phyloP scores from a whole-genome alignment of 805 yeast genomes.

The Wickerhamiella occidentalis region DNA sequence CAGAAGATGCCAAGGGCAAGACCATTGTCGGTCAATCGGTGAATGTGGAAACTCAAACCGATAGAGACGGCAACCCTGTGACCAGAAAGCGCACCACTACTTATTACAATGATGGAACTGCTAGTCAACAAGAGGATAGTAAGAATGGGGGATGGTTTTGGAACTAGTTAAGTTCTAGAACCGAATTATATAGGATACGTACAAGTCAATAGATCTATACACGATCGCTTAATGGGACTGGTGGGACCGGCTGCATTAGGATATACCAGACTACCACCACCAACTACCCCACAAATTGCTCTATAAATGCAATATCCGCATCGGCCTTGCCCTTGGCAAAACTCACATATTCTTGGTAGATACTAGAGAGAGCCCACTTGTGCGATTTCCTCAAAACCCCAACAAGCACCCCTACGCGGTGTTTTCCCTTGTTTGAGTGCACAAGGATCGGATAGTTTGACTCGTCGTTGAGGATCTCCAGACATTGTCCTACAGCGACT shows the following conservation, averaged over 20 bases:
- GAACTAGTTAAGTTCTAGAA: too few relatives aligned
- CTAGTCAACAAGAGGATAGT: constrained; percentile 14
- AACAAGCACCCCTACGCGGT: constrained; percentile 85
- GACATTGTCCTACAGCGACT: constrained; percentile 37
- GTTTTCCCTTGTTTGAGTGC: constrained; percentile 96
- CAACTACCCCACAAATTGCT: constrained; percentile 40
- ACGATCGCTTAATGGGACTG: too few relatives aligned
- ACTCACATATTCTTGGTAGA: constrained; percentile 84
- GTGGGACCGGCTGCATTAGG: too few relatives aligned
- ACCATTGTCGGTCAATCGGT: constrained; percentile 18
- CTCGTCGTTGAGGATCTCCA: constrained; percentile 27
- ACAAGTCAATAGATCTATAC: too few relatives aligned
- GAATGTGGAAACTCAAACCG: constrained; percentile 21
- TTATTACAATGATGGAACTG: constrained; percentile 27
- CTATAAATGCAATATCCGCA: constrained; percentile 70
- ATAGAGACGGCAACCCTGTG: constrained; percentile 24
- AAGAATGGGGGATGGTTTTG: constrained; percentile 25
- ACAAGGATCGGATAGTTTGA: constrained; percentile 77
- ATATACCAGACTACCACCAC: too few relatives aligned
- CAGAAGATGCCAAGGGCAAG: constrained; percentile 6
- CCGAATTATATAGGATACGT: too few relatives aligned
- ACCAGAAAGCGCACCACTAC: constrained; percentile 24
- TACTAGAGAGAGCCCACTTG: constrained; percentile 88
- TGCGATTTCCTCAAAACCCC: constrained; percentile 82
- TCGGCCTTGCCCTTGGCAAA: constrained; percentile 92